A percentile compares a stretch with the other conserved stretches of the same genome.
phyloP scores from a whole-genome alignment of 2,329 filamentous ascomycete species.

The Neonectria hederae region DNA sequence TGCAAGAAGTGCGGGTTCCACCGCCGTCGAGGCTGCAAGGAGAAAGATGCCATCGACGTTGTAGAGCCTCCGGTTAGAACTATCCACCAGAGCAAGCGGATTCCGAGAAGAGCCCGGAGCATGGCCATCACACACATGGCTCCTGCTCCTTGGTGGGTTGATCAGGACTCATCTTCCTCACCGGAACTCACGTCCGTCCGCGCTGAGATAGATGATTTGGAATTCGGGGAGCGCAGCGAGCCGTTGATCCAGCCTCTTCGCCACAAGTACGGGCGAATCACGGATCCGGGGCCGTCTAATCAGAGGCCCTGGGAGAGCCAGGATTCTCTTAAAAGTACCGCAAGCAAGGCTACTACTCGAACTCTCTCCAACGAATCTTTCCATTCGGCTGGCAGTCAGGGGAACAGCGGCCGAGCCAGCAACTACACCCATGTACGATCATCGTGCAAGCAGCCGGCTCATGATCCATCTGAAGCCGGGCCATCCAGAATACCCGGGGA shows the following conservation, averaged over 20 bases:
- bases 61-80: background rate
- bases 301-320: background rate
- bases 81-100: background rate
- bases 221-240: background rate
- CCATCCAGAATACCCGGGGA: background rate
- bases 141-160: background rate
- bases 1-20: constrained; percentile 32
- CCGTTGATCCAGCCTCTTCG: background rate
- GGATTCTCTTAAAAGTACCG: background rate
- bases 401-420: background rate
- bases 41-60: constrained; percentile 10
- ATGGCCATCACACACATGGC: background rate
- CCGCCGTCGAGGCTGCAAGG: constrained; percentile 22
- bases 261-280: background rate
- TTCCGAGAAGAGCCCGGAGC: background rate
- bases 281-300: background rate
- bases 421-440: background rate
- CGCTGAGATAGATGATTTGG: no score
- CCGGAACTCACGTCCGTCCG: background rate
- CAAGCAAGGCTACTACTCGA: background rate
- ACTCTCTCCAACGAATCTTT: background rate
- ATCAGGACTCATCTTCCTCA: background rate
- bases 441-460: background rate
- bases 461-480: background rate
- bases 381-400: no score